Percentiles rank a stretch among this genome's conserved stretches.
Evolutionary conservation across 139 green algal species (phyloP).

Genomic region (Astrephomene gubernaculifera): DNA sequence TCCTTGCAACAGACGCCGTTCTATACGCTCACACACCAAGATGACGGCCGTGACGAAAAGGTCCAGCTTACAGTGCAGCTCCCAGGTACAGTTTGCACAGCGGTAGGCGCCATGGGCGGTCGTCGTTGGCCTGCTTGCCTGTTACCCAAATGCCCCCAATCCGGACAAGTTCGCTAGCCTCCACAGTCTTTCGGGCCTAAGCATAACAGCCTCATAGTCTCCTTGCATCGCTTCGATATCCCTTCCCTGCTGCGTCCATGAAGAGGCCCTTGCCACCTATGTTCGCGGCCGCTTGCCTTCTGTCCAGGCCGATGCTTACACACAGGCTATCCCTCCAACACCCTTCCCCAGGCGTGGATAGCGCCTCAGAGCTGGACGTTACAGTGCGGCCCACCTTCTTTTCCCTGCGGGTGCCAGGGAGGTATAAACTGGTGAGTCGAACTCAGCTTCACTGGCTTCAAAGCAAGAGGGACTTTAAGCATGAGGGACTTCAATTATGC

Average conservation of each 20-base stretch:
- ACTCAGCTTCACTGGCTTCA: not conserved
- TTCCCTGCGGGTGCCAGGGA: constrained; percentile 4
- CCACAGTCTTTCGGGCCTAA: not conserved
- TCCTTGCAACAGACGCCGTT: not conserved
- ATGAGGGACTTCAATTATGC: not conserved
- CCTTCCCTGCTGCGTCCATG: not conserved
- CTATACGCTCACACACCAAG: constrained; percentile 22
- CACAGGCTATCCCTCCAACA: not conserved
- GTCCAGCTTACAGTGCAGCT: constrained; percentile 30
- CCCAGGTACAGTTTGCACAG: not conserved
- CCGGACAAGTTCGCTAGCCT: not conserved
- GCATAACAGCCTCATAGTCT: too few species aligned
- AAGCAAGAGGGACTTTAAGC: not conserved
- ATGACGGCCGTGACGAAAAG: constrained; percentile 29
- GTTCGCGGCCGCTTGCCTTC: not conserved
- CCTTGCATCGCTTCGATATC: too few species aligned
- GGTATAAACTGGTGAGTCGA: constrained; percentile 26
- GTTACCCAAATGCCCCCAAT: not conserved
- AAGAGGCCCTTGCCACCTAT: not conserved
- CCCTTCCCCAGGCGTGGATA: constrained; percentile 21
- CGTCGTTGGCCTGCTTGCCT: not conserved
- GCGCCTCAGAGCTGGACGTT: constrained; percentile 4
- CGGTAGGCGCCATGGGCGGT: not conserved
- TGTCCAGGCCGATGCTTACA: not conserved
- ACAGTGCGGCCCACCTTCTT: not conserved